These are phyloP conservation scores for Dictyophora rubrovolvata DNA, from an alignment of 768 basidiomycete species.

Conservation along the genomic window DNA sequence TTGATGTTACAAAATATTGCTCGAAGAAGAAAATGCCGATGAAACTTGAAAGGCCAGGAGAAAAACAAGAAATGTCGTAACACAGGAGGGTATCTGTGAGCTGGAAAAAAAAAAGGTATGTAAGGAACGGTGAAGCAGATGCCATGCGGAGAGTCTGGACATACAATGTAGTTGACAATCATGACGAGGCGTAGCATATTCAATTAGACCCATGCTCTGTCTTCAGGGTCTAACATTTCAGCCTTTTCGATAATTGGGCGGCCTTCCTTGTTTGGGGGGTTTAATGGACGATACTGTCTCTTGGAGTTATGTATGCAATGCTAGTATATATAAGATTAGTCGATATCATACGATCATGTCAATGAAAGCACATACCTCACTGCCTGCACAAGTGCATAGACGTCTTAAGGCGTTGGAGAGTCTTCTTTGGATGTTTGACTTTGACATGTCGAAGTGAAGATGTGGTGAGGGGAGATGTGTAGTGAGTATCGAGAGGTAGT, in stretches of 20 bases:
- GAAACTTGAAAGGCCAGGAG: background rate
- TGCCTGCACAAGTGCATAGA: background rate
- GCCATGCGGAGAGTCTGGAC: background rate
- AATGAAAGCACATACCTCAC: background rate
- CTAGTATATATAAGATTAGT: background rate
- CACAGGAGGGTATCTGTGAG: no score
- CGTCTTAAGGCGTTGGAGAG: background rate
- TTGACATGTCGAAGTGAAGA: background rate
- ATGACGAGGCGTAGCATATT: background rate
- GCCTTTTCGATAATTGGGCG: conserved; percentile 8
- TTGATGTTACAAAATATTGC: background rate
- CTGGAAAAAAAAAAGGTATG: no score
- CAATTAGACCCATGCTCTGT: background rate
- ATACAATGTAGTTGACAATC: background rate
- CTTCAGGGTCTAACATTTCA: conserved; percentile 9
- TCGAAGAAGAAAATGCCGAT: background rate
- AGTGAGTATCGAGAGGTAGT: background rate
- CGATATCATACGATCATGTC: background rate
- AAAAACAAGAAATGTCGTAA: background rate
- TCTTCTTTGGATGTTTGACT: background rate
- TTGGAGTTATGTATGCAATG: background rate
- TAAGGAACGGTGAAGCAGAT: background rate
- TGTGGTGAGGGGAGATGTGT: background rate
- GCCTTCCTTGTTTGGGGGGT: conserved; percentile 5
- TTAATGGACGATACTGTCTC: conserved; percentile 1